A percentile compares a stretch with the other conserved stretches of the same genome.
Evolutionary conservation across 2,329 filamentous ascomycete genomes (phyloP).

Genomic region (Sporothrix phasma): DNA sequence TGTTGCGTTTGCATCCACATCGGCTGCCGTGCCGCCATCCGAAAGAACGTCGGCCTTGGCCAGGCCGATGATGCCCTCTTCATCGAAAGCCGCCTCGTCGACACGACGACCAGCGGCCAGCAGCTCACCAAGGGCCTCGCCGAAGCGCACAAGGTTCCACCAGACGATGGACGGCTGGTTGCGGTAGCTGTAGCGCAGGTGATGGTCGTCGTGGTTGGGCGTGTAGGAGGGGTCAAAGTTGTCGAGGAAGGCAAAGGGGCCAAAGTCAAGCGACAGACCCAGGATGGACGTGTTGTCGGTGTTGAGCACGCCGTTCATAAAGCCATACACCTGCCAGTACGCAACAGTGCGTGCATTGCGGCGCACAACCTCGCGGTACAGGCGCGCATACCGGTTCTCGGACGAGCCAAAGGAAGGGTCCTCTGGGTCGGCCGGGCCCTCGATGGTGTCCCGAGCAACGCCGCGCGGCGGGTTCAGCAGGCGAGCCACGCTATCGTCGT

Average conservation of each 20-base stretch:
- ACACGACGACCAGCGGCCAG: slow-evolving; percentile 66
- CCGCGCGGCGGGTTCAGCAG: slow-evolving; percentile 22
- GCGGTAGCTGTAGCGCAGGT: slow-evolving; percentile 79
- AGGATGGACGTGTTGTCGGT: slow-evolving; percentile 93
- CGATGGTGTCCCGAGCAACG: slow-evolving; percentile 1
- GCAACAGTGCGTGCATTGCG: slow-evolving; percentile 84
- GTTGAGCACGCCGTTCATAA: slow-evolving; percentile 97
- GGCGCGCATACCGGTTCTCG: slow-evolving; percentile 76
- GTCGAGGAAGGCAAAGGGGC: slow-evolving; percentile 95
- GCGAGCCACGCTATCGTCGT: neutral
- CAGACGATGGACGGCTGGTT: slow-evolving; percentile 95
- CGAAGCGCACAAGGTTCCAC: slow-evolving; percentile 94
- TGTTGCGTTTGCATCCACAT: neutral
- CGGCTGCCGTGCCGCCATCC: neutral
- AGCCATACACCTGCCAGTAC: slow-evolving; percentile 95
- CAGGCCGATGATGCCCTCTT: slow-evolving; percentile 50
- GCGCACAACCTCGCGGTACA: slow-evolving; percentile 80
- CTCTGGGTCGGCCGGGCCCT: slow-evolving; percentile 20
- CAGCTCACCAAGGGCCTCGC: slow-evolving; percentile 79
- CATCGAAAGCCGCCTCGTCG: slow-evolving; percentile 61
- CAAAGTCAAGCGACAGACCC: slow-evolving; percentile 86
- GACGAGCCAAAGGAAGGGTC: slow-evolving; percentile 43
- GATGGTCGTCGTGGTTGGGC: slow-evolving; percentile 89
- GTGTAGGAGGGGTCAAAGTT: slow-evolving; percentile 93
- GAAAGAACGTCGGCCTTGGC: slow-evolving; percentile 12